Percentiles rank a stretch among this genome's conserved stretches.
These are phyloP conservation scores for Anthracocystis panici-leucophaei DNA, from an alignment of 1,284 basidiomycete species.

Conservation along the genomic window DNA sequence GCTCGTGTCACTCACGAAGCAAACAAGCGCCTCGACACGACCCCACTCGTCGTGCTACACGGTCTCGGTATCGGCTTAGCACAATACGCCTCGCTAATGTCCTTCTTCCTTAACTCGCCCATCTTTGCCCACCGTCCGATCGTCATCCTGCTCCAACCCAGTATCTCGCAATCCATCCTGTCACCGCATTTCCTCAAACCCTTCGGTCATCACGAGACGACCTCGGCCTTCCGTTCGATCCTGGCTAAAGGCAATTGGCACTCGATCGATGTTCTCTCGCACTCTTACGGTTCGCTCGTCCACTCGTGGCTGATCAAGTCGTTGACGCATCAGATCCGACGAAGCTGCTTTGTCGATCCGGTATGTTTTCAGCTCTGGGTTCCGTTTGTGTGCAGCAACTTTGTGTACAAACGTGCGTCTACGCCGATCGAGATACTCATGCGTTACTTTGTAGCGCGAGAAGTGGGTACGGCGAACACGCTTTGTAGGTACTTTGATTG, in stretches of 20 bases:
- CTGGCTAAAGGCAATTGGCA: slow-evolving; percentile 40
- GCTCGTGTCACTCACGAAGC: slow-evolving; percentile 21
- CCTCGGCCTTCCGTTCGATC: slow-evolving; percentile 44
- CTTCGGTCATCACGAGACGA: slow-evolving; percentile 57
- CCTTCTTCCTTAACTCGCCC: slow-evolving; percentile 38
- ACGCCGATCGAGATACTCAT: slow-evolving; percentile 60
- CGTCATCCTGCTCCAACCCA: slow-evolving; percentile 63
- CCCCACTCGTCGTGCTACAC: slow-evolving; percentile 60
- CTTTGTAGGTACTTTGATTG: slow-evolving; percentile 65
- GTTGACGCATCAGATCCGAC: slow-evolving; percentile 35
- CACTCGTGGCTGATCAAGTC: slow-evolving; percentile 65
- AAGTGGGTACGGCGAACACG: slow-evolving; percentile 59
- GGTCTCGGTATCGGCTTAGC: slow-evolving; percentile 62
- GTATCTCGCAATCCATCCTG: slow-evolving; percentile 62
- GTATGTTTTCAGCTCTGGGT: slow-evolving; percentile 66
- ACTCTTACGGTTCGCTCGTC: slow-evolving; percentile 66
- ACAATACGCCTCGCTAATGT: slow-evolving; percentile 50
- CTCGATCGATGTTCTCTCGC: slow-evolving; percentile 58
- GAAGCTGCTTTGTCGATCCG: slow-evolving; percentile 65
- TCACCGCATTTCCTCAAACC: slow-evolving; percentile 56
- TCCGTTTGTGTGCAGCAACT: slow-evolving; percentile 60
- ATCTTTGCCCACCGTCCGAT: slow-evolving; percentile 51
- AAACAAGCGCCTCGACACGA: slow-evolving; percentile 12
- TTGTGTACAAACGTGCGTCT: slow-evolving; percentile 57
- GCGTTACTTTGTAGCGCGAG: slow-evolving; percentile 64